phyloP scores from a whole-genome alignment of 1,139 yeast species.

The Blastobotrys apis region DNA sequence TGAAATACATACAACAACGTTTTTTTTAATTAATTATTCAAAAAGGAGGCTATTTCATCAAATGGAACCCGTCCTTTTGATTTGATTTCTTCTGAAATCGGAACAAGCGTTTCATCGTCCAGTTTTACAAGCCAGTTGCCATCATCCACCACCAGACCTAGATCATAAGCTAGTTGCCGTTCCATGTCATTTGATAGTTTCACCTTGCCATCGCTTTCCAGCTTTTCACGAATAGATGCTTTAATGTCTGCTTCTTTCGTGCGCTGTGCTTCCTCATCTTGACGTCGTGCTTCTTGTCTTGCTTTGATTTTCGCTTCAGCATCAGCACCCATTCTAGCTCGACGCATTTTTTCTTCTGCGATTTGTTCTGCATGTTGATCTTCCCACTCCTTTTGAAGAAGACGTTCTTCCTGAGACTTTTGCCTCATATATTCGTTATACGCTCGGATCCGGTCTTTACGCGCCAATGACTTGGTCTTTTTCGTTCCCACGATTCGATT shows the following conservation, averaged over 20 bases:
- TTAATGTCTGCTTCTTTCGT: conserved; percentile 10
- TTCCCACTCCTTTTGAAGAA: conserved; percentile 24
- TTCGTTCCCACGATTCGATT: conserved; percentile 31
- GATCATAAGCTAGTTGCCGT: conserved; percentile 16
- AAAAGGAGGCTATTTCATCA: conserved; percentile 11
- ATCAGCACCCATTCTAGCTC: conserved; percentile 5
- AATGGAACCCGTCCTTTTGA: conserved; percentile 16
- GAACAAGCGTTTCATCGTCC: conserved; percentile 2
- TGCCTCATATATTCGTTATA: conserved; percentile 33
- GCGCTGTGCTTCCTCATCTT: conserved; percentile 2
- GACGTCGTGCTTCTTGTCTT: conserved; percentile 22
- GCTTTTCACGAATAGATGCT: conserved; percentile 12
- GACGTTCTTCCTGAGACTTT: conserved; percentile 28
- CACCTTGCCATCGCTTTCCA: conserved; percentile 16
- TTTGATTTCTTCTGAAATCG: conserved; percentile 4
- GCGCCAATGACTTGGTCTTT: conserved; percentile 33
- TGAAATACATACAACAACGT: neutral
- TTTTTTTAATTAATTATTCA: neutral
- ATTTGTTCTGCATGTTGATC: conserved; percentile 31
- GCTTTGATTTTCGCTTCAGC: conserved; percentile 20
- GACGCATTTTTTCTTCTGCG: conserved; percentile 28
- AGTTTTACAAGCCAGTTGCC: conserved; percentile 11
- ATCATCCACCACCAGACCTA: conserved; percentile 11
- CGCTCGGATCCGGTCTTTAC: conserved; percentile 32
- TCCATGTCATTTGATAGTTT: conserved; percentile 17